Evolutionary conservation across 1,139 yeast genomes (phyloP).

Genomic region (Martiniozyma asiatica): DNA sequence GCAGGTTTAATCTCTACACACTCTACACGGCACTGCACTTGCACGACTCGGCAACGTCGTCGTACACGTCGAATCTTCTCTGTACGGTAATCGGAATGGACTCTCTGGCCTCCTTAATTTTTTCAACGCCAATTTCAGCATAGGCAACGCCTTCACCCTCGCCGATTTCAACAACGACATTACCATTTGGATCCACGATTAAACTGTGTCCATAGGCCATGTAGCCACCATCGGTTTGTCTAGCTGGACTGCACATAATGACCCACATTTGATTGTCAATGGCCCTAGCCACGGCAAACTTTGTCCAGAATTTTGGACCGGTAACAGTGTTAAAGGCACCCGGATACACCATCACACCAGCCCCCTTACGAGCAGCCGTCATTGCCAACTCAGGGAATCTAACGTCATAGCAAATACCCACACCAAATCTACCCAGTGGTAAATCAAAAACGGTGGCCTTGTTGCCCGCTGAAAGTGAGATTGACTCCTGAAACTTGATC

Average conservation of each 20-base stretch:
- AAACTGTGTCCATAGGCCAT: constrained; percentile 91
- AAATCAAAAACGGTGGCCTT: constrained; percentile 66
- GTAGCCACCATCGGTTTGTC: constrained; percentile 60
- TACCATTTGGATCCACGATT: constrained; percentile 81
- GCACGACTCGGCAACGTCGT: constrained; percentile 38
- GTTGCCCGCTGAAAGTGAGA: constrained; percentile 63
- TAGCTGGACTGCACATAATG: constrained; percentile 77
- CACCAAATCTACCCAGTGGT: constrained; percentile 64
- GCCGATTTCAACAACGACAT: constrained; percentile 69
- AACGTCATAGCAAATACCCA: constrained; percentile 88
- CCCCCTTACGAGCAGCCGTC: constrained; percentile 59
- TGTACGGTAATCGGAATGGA: constrained; percentile 72
- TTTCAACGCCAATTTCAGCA: constrained; percentile 63
- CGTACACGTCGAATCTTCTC: constrained; percentile 77
- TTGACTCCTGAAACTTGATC: constrained; percentile 75
- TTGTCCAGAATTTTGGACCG: constrained; percentile 91
- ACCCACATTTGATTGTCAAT: constrained; percentile 81
- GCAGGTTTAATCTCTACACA: too few relatives aligned
- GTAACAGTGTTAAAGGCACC: constrained; percentile 95
- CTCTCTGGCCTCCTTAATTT: constrained; percentile 47
- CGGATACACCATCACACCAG: constrained; percentile 87
- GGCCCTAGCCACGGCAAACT: constrained; percentile 77
- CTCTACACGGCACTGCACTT: constrained; percentile 8
- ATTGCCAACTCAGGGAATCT: constrained; percentile 86
- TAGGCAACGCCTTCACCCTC: constrained; percentile 72